Percentiles rank a stretch among this genome's conserved stretches.
Evolutionary conservation across 495 filamentous ascomycete genomes (phyloP).

Genomic region (Xylaria curta): DNA sequence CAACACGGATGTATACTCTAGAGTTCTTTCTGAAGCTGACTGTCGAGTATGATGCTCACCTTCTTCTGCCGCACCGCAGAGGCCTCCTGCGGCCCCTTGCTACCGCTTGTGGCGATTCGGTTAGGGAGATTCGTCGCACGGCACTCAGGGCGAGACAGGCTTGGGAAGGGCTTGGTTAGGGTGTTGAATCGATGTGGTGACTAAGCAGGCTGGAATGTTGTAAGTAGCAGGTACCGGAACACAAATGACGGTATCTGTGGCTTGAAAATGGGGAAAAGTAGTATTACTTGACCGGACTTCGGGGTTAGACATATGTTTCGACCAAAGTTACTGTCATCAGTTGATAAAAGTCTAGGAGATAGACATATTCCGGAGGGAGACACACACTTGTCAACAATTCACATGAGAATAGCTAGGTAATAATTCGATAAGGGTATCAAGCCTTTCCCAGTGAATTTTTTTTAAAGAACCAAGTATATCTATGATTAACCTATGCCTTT

Average conservation of each 20-base stretch:
- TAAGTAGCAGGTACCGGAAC: background rate
- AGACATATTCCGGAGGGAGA: background rate
- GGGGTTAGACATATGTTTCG: background rate
- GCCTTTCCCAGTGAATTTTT: conserved; percentile 19
- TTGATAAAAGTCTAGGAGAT: background rate
- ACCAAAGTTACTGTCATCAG: background rate
- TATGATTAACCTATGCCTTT: conserved; percentile 45
- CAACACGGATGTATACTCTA: conserved; percentile 46
- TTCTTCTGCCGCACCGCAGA: conserved; percentile 43
- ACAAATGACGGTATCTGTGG: background rate
- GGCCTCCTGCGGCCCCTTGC: conserved; percentile 49
- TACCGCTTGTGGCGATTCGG: conserved; percentile 51
- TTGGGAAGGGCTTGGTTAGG: conserved; percentile 45
- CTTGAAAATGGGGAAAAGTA: background rate
- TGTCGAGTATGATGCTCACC: conserved; percentile 46
- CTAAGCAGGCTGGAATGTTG: background rate
- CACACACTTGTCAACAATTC: background rate
- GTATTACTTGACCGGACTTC: background rate
- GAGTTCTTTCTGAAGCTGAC: conserved; percentile 49
- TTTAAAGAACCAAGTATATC: conserved; percentile 13
- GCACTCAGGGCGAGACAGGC: conserved; percentile 49
- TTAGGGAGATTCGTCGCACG: conserved; percentile 49
- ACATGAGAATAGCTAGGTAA: background rate
- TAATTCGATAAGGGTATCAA: conserved; percentile 23
- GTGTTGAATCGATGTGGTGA: background rate